phyloP scores from a whole-genome alignment of 2,329 filamentous ascomycete genomes.

The Aspergillus puulaauensis region DNA sequence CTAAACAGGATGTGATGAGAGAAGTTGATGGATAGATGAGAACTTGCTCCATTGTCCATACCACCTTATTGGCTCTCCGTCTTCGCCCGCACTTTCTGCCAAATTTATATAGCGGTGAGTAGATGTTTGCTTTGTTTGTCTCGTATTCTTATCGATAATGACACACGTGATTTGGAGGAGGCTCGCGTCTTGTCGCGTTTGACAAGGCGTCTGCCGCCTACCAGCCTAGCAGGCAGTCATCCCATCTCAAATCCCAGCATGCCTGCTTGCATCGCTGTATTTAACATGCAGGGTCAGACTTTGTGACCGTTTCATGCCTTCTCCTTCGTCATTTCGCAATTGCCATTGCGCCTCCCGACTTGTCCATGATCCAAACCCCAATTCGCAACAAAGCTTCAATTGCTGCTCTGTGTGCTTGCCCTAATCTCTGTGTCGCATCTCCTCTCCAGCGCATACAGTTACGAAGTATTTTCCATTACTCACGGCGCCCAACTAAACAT shows the following conservation, averaged over 20 bases:
- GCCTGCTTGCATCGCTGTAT: background rate
- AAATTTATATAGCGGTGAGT: slow-evolving; percentile 21
- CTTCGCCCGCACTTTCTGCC: slow-evolving; percentile 25
- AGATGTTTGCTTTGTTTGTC: background rate
- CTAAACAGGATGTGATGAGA: background rate
- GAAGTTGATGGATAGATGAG: background rate
- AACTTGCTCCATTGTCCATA: background rate
- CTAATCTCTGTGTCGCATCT: background rate
- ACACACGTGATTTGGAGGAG: slow-evolving; percentile 18
- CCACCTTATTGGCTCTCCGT: slow-evolving; percentile 14
- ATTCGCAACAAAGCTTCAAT: slow-evolving; percentile 1
- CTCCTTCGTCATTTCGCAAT: slow-evolving; percentile 7
- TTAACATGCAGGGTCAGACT: background rate
- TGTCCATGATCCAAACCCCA: slow-evolving; percentile 8
- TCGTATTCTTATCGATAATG: slow-evolving; percentile 3
- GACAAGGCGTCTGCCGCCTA: slow-evolving; percentile 11
- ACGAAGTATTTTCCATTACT: background rate
- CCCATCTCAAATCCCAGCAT: background rate
- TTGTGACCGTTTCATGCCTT: slow-evolving; percentile 17
- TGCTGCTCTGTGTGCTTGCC: background rate
- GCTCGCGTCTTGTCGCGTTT: slow-evolving; percentile 25
- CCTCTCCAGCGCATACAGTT: background rate
- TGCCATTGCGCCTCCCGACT: slow-evolving; percentile 11
- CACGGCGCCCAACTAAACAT: background rate
- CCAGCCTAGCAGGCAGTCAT: slow-evolving; percentile 10